Conservation (phyloP, 768 basidiomycete genomes). For the Russula dissimulans region DNA sequence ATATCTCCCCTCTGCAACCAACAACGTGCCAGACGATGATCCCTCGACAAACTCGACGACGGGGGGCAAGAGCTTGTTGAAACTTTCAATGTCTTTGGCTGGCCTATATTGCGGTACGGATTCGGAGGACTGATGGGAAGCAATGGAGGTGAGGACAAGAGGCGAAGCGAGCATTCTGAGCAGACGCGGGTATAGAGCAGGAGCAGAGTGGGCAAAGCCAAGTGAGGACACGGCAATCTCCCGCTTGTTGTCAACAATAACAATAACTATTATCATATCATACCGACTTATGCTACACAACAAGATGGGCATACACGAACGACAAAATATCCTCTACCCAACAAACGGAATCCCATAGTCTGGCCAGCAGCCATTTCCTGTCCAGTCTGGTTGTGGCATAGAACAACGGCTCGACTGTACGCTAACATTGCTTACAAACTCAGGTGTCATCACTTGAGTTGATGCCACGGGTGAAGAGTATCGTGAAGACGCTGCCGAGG, state of each 20-base stretch:
- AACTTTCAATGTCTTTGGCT: constrained; percentile 61
- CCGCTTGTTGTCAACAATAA: constrained; percentile 9
- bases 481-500: not conserved
- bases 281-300: constrained; percentile 1
- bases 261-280: not conserved
- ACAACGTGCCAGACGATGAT: constrained; percentile 67
- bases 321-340: not conserved
- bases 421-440: not conserved
- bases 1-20: constrained; percentile 67
- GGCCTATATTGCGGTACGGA: constrained; percentile 52
- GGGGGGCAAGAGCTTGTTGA: constrained; percentile 72
- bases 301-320: too few relatives aligned
- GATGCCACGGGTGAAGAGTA: constrained; percentile 5
- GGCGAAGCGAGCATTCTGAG: constrained; percentile 59
- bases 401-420: not conserved
- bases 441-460: not conserved
- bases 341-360: not conserved
- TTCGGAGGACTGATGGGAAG: constrained; percentile 44
- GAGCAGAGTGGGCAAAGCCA: not conserved
- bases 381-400: not conserved
- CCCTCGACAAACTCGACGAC: constrained; percentile 79
- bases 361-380: constrained; percentile 4
- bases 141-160: constrained; percentile 44
- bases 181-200: not conserved
- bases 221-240: not conserved